phyloP scores from a whole-genome alignment of 2,329 filamentous ascomycete species.

The Epichloe gansuensis region DNA sequence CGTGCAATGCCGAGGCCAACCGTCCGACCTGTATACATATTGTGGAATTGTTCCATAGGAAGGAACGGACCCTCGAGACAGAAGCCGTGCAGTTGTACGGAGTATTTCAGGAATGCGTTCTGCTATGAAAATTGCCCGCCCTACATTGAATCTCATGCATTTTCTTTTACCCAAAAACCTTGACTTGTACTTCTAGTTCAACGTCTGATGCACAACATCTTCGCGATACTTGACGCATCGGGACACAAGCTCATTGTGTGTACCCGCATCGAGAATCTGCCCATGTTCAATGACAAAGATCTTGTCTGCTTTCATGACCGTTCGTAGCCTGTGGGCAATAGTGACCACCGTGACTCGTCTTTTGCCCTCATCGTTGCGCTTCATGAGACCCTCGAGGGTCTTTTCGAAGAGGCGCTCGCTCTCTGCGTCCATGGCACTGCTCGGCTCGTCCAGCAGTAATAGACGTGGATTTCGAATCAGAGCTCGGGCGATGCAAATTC shows the following conservation, averaged over 20 bases:
- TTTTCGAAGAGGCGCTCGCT: constrained; percentile 40
- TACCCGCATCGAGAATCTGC: constrained; percentile 19
- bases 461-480: constrained; percentile 51
- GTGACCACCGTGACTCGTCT: constrained; percentile 29
- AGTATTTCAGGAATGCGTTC: too few species aligned
- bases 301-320: constrained; percentile 28
- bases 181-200: too few species aligned
- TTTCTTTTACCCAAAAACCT: too few species aligned
- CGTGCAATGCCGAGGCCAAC: too few species aligned
- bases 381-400: constrained; percentile 33
- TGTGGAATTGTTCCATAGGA: too few species aligned
- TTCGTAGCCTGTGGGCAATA: constrained; percentile 32
- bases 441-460: constrained; percentile 36
- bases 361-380: constrained; percentile 16
- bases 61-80: too few species aligned
- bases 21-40: too few species aligned
- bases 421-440: constrained; percentile 51
- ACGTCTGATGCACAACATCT: too few species aligned
- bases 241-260: background rate
- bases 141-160: too few species aligned
- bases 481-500: constrained; percentile 57
- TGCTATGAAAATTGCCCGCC: too few species aligned
- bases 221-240: constrained; percentile 1
- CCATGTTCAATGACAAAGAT: constrained; percentile 32
- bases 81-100: too few species aligned